Evolutionary conservation across 1,284 basidiomycete genomes (phyloP).

Genomic region (Ceratobasidium sp.): DNA sequence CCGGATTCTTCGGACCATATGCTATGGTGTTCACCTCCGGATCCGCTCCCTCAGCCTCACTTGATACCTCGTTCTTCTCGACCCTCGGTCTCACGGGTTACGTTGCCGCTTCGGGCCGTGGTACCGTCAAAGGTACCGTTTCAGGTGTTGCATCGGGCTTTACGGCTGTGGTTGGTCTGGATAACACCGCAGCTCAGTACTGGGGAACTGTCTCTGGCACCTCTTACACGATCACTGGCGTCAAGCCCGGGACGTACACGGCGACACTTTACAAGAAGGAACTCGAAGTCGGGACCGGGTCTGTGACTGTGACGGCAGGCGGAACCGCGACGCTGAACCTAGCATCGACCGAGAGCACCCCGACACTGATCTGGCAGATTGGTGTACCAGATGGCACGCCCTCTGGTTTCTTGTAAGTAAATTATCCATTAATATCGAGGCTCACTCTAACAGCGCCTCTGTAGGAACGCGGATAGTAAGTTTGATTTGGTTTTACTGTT

Average conservation of each 20-base stretch:
- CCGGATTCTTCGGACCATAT: conserved; percentile 49
- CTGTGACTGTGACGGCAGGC: conserved; percentile 61
- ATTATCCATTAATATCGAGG: too few species aligned
- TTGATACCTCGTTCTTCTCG: conserved; percentile 65
- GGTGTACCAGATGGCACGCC: conserved; percentile 65
- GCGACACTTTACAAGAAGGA: conserved; percentile 63
- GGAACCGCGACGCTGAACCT: conserved; percentile 56
- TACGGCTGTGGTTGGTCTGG: conserved; percentile 57
- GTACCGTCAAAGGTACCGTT: conserved; percentile 62
- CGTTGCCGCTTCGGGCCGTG: conserved; percentile 62
- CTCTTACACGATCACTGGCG: conserved; percentile 61
- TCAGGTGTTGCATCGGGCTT: conserved; percentile 61
- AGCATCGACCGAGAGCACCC: conserved; percentile 55
- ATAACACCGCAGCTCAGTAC: conserved; percentile 64
- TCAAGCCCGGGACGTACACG: conserved; percentile 65
- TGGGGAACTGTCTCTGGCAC: conserved; percentile 60
- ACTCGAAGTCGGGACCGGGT: conserved; percentile 61
- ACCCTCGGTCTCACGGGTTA: conserved; percentile 63
- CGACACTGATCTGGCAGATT: conserved; percentile 63
- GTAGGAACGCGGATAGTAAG: conserved; percentile 62
- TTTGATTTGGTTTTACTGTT: neutral
- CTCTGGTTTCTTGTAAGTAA: conserved; percentile 63
- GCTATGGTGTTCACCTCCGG: conserved; percentile 47
- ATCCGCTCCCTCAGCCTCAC: conserved; percentile 25
- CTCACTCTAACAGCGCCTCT: too few species aligned